Percentiles rank a stretch among this genome's conserved stretches.
phyloP scores from a whole-genome alignment of 1,139 yeast species.

The Meyerozyma carpophila region DNA sequence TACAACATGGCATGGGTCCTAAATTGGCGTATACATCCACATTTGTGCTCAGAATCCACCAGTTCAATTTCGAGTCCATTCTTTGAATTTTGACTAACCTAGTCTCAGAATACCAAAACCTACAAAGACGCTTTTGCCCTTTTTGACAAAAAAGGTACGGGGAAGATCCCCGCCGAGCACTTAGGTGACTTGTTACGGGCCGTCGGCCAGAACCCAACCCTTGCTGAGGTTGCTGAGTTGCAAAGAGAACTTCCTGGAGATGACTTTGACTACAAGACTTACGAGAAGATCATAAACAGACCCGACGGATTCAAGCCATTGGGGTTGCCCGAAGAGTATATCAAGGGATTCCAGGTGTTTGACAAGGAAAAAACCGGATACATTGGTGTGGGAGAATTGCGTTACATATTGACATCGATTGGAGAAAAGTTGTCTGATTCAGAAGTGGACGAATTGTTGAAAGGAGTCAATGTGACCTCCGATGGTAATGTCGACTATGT shows the following conservation, averaged over 20 bases:
- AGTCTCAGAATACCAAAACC: constrained; percentile 57
- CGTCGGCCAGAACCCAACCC: constrained; percentile 96
- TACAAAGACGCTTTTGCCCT: constrained; percentile 96
- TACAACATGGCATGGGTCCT: background rate
- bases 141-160: constrained; percentile 95
- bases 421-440: constrained; percentile 88
- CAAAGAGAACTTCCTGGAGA: constrained; percentile 44
- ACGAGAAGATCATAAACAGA: constrained; percentile 72
- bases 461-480: constrained; percentile 89
- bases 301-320: constrained; percentile 87
- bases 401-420: constrained; percentile 87
- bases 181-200: constrained; percentile 94
- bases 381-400: constrained; percentile 94
- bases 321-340: constrained; percentile 78
- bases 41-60: background rate
- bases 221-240: constrained; percentile 77
- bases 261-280: constrained; percentile 70
- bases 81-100: background rate
- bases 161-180: constrained; percentile 81
- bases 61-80: background rate
- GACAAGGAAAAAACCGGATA: constrained; percentile 47
- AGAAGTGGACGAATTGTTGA: constrained; percentile 92
- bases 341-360: constrained; percentile 16
- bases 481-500: constrained; percentile 95
- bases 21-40: background rate